Evolutionary conservation across 768 basidiomycete species (phyloP).

Genomic region (Mycena polygramma): DNA sequence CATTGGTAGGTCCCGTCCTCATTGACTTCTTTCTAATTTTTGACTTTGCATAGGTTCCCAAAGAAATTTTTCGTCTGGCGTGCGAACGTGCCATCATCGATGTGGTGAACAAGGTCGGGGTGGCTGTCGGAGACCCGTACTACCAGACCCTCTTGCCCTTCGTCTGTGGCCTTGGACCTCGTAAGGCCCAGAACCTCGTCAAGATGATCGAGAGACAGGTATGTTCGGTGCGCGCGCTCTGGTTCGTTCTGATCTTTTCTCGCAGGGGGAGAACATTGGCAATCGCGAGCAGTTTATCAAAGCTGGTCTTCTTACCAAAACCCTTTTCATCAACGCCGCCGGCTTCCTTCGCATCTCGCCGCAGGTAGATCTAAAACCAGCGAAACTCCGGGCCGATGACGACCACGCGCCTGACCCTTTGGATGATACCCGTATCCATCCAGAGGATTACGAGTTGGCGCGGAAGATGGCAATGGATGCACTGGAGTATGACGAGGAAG

Average conservation of each 20-base stretch:
- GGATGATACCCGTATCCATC: slow-evolving; percentile 96
- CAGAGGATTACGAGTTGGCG: slow-evolving; percentile 97
- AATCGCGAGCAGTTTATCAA: slow-evolving; percentile 93
- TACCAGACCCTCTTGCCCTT: slow-evolving; percentile 91
- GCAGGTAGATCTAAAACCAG: slow-evolving; percentile 71
- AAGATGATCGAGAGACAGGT: slow-evolving; percentile 86
- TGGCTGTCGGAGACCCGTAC: slow-evolving; percentile 90
- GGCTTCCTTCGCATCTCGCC: slow-evolving; percentile 90
- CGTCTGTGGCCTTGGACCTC: slow-evolving; percentile 93
- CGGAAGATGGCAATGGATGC: slow-evolving; percentile 99
- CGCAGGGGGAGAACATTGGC: slow-evolving; percentile 86
- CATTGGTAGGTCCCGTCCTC: slow-evolving; percentile 68
- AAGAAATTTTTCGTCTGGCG: slow-evolving; percentile 83
- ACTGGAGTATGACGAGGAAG: slow-evolving; percentile 97
- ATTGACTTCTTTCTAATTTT: slow-evolving; percentile 26
- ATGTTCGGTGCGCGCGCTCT: slow-evolving; percentile 39
- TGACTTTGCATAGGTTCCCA: slow-evolving; percentile 72
- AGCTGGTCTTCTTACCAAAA: slow-evolving; percentile 81
- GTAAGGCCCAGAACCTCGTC: slow-evolving; percentile 89
- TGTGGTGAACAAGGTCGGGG: slow-evolving; percentile 91
- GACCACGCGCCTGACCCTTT: slow-evolving; percentile 88
- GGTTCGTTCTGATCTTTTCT: slow-evolving; percentile 22
- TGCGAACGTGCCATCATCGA: slow-evolving; percentile 93
- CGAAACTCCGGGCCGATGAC: slow-evolving; percentile 76
- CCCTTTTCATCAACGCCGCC: slow-evolving; percentile 94